A percentile compares a stretch with the other conserved stretches of the same genome.
phyloP scores from a whole-genome alignment of 495 filamentous ascomycete genomes.

The Amniculicola lignicola region DNA sequence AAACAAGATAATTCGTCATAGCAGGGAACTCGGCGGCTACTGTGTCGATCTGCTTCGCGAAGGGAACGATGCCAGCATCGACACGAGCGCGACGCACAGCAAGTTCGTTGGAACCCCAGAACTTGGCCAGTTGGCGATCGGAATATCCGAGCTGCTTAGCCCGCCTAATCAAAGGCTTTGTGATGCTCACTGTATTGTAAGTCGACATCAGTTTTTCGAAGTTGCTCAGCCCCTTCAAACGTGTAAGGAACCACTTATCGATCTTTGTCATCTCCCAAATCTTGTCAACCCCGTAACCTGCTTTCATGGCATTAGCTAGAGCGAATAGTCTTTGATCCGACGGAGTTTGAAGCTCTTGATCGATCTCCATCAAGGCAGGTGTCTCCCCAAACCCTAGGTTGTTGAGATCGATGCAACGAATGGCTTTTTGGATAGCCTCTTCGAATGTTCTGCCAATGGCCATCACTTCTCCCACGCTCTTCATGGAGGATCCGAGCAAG shows the following conservation, averaged over 20 bases:
- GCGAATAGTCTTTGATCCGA: constrained; percentile 97
- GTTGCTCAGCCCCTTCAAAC: constrained; percentile 83
- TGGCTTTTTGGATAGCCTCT: constrained; percentile 98
- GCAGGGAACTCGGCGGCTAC: constrained; percentile 96
- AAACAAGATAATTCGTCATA: constrained; percentile 80
- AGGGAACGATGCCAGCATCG: constrained; percentile 79
- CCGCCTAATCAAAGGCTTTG: constrained; percentile 62
- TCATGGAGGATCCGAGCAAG: constrained; percentile 95
- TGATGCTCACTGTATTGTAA: constrained; percentile 67
- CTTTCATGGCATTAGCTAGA: constrained; percentile 94
- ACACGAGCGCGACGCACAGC: constrained; percentile 76
- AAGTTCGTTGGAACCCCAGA: constrained; percentile 88
- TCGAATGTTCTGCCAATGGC: constrained; percentile 95
- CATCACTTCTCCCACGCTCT: constrained; percentile 99
- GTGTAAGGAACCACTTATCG: constrained; percentile 94
- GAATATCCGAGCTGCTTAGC: constrained; percentile 94
- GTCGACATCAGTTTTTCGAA: constrained; percentile 74
- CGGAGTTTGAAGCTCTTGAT: constrained; percentile 91
- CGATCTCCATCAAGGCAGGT: constrained; percentile 87
- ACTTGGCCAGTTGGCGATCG: constrained; percentile 89
- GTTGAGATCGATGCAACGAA: constrained; percentile 88
- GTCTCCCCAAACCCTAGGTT: constrained; percentile 96
- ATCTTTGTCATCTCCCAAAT: constrained; percentile 98
- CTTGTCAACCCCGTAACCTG: constrained; percentile 88
- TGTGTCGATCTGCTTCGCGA: constrained; percentile 98